Base-by-base conservation (phyloP, 2,329 filamentous ascomycete genomes). In the Lomentospora prolificans region DNA sequence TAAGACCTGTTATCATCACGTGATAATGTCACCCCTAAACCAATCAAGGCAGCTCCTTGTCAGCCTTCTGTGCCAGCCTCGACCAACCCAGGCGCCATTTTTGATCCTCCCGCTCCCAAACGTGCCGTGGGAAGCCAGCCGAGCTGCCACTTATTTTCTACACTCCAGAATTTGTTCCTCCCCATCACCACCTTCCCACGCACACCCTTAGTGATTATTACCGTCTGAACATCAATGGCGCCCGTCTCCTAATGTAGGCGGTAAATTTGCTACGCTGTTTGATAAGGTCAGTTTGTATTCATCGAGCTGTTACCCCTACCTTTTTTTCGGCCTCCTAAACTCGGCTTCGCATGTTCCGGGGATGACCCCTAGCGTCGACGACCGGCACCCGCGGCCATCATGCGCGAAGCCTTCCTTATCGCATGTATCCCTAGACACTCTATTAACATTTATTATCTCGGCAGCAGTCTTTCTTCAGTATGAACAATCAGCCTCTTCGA, bases 401-500 rank as follows among this genome's bases (percentile, higher is more conserved):
- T 51, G 2, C 44, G 44, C 19, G 19, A 50, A n/a, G 44, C 6
- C n/a, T 41, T 41, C 7, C 19, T 25, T 48, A 48, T 48, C 44
- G 44, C 44, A 48, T 25, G 22, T 22, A 4, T 22, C 2, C 8
- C 6, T 9, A 12, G 7, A 1, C 5, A n/a, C 4, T 5, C n/a
- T 30, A 30, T 14, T 51, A 25, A 51, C 48, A 14, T 31, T 17
- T n/a, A 28, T 51, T 22, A 22, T 22, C n/a, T 51, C n/a, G 17
- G 30, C 14, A 9, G 24, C 12, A 33, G 28, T 27, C 28, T 56
- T 56, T 61, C 60, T 61, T 58, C 53, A 69, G 58, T 61, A 78
- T 78, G 75, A 78, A 77, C 63, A 74, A 66, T 66, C 72, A 74
- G 60, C 70, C 69, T 58, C 66, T 72, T 57, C 73, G 75, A 65